These are phyloP conservation scores for Saturnispora diversa DNA, from an alignment of 805 yeast genomes.

Conservation along the genomic window DNA sequence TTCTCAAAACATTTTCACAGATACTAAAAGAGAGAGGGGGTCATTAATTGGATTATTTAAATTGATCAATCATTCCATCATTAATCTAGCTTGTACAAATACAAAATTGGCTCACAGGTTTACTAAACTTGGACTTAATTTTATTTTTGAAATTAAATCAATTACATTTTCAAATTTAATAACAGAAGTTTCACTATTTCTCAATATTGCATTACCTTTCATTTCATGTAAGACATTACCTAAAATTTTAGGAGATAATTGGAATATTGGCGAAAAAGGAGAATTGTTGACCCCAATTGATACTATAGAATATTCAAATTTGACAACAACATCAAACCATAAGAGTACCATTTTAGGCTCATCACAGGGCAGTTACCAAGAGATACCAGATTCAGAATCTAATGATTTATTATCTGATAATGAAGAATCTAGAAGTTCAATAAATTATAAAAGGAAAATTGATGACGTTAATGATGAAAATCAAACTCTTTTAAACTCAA, in stretches of 20 bases:
- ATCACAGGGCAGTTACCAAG: constrained; percentile 10
- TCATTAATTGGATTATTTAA: constrained; percentile 30
- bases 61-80: constrained; percentile 39
- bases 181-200: constrained; percentile 38
- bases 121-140: constrained; percentile 32
- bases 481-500: constrained; percentile 5
- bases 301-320: background rate
- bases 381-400: constrained; percentile 8
- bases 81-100: constrained; percentile 36
- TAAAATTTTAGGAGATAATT: constrained; percentile 23
- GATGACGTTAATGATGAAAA: background rate
- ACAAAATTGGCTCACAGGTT: constrained; percentile 32
- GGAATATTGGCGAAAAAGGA: constrained; percentile 15
- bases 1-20: constrained; percentile 14
- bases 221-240: constrained; percentile 27
- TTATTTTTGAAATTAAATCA: constrained; percentile 30
- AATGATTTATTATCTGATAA: background rate
- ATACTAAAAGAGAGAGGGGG: constrained; percentile 21
- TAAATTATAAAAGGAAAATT: background rate
- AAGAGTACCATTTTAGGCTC: constrained; percentile 3
- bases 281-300: background rate
- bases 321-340: constrained; percentile 10
- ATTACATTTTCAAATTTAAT: constrained; percentile 37
- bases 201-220: constrained; percentile 37
- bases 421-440: background rate